Evolutionary conservation across 2,329 filamentous ascomycete species (phyloP), one percentile per base, ranked within the genome.

Genomic region (Exophiala calicioides): DNA sequence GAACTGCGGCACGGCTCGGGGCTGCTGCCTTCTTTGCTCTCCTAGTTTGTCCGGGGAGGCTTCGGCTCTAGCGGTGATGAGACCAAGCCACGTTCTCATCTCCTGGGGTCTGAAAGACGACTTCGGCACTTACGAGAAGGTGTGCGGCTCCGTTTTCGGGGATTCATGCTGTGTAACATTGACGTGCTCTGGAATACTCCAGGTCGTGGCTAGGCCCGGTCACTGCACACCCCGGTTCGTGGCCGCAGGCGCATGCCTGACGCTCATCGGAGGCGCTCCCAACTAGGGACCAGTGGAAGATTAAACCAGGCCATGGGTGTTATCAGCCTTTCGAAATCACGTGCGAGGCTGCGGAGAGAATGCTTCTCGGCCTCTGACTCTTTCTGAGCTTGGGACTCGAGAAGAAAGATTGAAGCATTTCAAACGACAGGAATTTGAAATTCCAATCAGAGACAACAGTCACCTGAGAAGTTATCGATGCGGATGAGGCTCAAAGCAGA

Each of bases 1-100:
- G 18, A 12, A 8, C 5, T 39, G 26, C 45, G 50, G 41, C 18
- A 53, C 45, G 50, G 50, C 41, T 49, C 50, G 50, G 45, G 45
- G 50, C 50, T 46, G 36, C 33, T 53, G 19, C 50, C 50, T 46
- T 29, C 23, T 30, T 41, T 16, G 30, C 18, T n/a, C 37, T 26
- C 41, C 13, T 15, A 27, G 13, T 27, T 18, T 23, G n/a, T n/a
- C n/a, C n/a, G n/a, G n/a, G n/a, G n/a, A n/a, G n/a, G n/a, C n/a
- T n/a, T n/a, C n/a, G n/a, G n/a, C n/a, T n/a, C n/a, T n/a, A n/a
- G n/a, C n/a, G n/a, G 26, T 23, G 33, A 12, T 13, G 18, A 36
- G 21, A n/a, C 26, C 33, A 8, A 23, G 10, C 19, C 19, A 5
- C 8, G n/a, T 36, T 21, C n/a, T 18, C 33, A 9, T 23, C n/a